Evolutionary conservation across 768 basidiomycete species (phyloP), one percentile per base, ranked within the genome.

Genomic region (Collybia sordida): DNA sequence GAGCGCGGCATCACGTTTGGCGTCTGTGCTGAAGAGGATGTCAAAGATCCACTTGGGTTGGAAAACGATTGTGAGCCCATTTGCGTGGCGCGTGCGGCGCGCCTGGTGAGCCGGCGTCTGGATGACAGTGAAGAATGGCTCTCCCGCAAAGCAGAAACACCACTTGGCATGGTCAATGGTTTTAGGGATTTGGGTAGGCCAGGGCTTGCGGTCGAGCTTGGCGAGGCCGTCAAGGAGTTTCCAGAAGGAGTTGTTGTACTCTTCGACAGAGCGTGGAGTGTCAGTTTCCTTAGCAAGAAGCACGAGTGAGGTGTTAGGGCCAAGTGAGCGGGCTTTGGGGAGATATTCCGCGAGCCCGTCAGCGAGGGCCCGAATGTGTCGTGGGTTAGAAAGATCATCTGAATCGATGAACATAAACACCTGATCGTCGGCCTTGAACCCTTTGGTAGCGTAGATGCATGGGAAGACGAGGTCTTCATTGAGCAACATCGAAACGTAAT

Each of bases 41-140:
- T 60, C 59, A 46, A 60, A 60, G 27, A 60, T 60, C 59, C 57
- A 60, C 41, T 60, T 57, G n/a, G 59, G 59, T 34, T 60, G 59
- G 54, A 60, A 60, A 21, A 60, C 59, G 34, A 58, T 58, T 23
- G 54, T 52, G 18, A 58, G 45, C n/a, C 57, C 59, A 37, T 58
- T 58, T n/a, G 57, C 53, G 27, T 49, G 54, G 36, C 59, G 51
- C 3, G 51, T 55, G 12, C 52, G 56, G 49, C 56, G 59, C 12
- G 46, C 40, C 35, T 55, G 53, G 34, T 58, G 57, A 6, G 53
- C 56, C 15, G 59, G 59, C 1, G 59, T 60, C 42, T 58, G 59
- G 24, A 51, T 46, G 34, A 58, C 59, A 41, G 53, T 60, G 45
- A 58, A 57, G 49, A 60, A 58, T 18, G 59, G 59, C 47, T 60